These are phyloP conservation scores for Trichoderma sp. DNA, from an alignment of 2,329 filamentous ascomycete genomes.

Conservation along the genomic window DNA sequence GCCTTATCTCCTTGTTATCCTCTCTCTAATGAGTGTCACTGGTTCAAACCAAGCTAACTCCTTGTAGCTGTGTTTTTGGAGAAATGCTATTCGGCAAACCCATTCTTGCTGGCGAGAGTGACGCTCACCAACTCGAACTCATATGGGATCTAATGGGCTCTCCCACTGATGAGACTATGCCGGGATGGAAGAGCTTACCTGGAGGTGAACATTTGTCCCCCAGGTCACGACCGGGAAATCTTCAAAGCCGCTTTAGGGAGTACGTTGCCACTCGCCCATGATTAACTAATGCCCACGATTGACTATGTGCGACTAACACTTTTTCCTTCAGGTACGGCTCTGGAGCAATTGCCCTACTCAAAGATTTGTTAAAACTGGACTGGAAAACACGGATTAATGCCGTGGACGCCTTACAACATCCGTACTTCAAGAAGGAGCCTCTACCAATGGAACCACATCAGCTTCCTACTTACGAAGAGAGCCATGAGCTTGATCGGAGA, in stretches of 20 bases:
- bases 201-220: conserved; percentile 76
- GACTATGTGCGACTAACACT: conserved; percentile 23
- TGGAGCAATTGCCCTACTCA: conserved; percentile 75
- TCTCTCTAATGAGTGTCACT: background rate
- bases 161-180: conserved; percentile 89
- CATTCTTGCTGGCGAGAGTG: conserved; percentile 86
- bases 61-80: conserved; percentile 89
- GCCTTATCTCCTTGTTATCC: background rate
- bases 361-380: conserved; percentile 82
- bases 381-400: conserved; percentile 90
- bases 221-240: conserved; percentile 61
- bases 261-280: conserved; percentile 37
- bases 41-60: conserved; percentile 26
- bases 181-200: conserved; percentile 80
- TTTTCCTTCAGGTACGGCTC: conserved; percentile 53
- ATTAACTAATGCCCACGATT: too few relatives aligned
- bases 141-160: conserved; percentile 93
- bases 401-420: conserved; percentile 87
- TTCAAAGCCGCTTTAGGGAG: conserved; percentile 75
- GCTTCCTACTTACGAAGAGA: conserved; percentile 89
- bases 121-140: conserved; percentile 84
- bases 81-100: conserved; percentile 96
- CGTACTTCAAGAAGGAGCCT: conserved; percentile 82
- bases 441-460: conserved; percentile 80
- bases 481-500: conserved; percentile 91